Evolutionary conservation across 2,329 filamentous ascomycete species (phyloP).

Genomic region (Pestalotiopsis fici): DNA sequence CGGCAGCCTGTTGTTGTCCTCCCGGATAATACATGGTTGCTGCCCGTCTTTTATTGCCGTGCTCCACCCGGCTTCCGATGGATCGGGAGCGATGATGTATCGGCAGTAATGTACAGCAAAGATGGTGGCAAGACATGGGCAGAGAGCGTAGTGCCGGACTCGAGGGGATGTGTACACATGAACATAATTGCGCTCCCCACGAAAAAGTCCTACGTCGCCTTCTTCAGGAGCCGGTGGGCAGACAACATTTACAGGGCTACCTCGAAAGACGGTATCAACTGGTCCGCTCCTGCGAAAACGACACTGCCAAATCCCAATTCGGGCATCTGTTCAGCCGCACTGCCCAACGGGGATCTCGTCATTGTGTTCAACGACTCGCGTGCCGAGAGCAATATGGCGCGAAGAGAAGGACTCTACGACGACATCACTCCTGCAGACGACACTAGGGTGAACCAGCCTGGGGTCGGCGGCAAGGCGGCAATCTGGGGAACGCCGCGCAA

Average conservation of each 20-base stretch:
- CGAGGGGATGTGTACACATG: slow-evolving; percentile 44
- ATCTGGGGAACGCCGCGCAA: slow-evolving; percentile 44
- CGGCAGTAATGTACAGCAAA: slow-evolving; percentile 34
- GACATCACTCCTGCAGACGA: slow-evolving; percentile 42
- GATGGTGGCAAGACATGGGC: slow-evolving; percentile 40
- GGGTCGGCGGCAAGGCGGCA: slow-evolving; percentile 35
- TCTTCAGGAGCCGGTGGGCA: slow-evolving; percentile 46
- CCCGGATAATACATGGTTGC: slow-evolving; percentile 36
- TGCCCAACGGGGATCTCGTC: slow-evolving; percentile 34
- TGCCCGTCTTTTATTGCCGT: slow-evolving; percentile 45
- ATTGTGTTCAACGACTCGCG: slow-evolving; percentile 42
- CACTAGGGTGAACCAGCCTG: slow-evolving; percentile 37
- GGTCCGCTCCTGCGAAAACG: slow-evolving; percentile 35
- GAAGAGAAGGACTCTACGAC: slow-evolving; percentile 42
- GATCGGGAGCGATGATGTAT: slow-evolving; percentile 45
- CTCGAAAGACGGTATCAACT: slow-evolving; percentile 38
- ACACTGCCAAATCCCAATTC: slow-evolving; percentile 44
- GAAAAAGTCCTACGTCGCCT: slow-evolving; percentile 30
- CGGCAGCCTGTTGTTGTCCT: slow-evolving; percentile 40
- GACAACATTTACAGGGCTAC: slow-evolving; percentile 42
- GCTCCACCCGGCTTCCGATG: slow-evolving; percentile 39
- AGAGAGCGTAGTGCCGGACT: slow-evolving; percentile 36
- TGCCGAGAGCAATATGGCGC: slow-evolving; percentile 29
- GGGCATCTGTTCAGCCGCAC: slow-evolving; percentile 38
- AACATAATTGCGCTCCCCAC: slow-evolving; percentile 33